Conservation (phyloP, 1,139 yeast genomes). For the Candida glucosophila region DNA sequence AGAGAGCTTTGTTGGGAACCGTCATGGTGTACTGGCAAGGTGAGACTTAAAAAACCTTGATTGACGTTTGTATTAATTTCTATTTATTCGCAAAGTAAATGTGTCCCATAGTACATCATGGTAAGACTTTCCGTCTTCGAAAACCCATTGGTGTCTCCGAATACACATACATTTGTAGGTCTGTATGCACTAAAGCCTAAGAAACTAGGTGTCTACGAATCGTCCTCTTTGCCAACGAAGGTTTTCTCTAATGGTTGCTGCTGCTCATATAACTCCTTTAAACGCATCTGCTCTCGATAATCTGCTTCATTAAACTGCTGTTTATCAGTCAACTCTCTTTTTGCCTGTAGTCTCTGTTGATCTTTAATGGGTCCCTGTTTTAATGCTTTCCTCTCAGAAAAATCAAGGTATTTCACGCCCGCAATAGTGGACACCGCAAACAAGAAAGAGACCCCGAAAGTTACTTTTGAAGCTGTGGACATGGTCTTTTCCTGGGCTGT, state of each 20-base stretch:
- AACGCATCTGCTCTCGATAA: conserved; percentile 64
- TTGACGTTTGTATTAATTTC: too few species aligned
- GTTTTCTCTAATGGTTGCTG: conserved; percentile 55
- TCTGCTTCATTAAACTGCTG: conserved; percentile 56
- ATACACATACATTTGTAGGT: too few species aligned
- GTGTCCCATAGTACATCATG: conserved; percentile 49
- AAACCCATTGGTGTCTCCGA: too few species aligned
- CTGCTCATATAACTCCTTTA: conserved; percentile 53
- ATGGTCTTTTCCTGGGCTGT: conserved; percentile 23
- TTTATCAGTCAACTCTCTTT: conserved; percentile 26
- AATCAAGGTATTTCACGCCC: conserved; percentile 64
- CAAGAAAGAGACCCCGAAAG: conserved; percentile 51
- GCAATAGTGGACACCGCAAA: conserved; percentile 51
- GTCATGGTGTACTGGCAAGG: too few species aligned
- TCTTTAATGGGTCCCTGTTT: conserved; percentile 79
- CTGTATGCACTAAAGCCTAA: too few species aligned
- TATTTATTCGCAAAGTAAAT: conserved; percentile 9
- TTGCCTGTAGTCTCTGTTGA: conserved; percentile 49
- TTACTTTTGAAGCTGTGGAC: conserved; percentile 68
- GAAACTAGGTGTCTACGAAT: conserved; percentile 1
- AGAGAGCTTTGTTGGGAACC: too few species aligned
- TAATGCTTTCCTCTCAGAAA: conserved; percentile 56
- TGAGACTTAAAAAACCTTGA: too few species aligned
- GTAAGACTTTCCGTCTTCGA: too few species aligned
- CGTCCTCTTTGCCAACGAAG: conserved; percentile 22